A percentile compares a stretch with the other conserved stretches of the same genome.
These are phyloP conservation scores for Xanthoceras sorbifolium DNA, from an alignment of 345 rosid genomes.

Conservation along the genomic window DNA sequence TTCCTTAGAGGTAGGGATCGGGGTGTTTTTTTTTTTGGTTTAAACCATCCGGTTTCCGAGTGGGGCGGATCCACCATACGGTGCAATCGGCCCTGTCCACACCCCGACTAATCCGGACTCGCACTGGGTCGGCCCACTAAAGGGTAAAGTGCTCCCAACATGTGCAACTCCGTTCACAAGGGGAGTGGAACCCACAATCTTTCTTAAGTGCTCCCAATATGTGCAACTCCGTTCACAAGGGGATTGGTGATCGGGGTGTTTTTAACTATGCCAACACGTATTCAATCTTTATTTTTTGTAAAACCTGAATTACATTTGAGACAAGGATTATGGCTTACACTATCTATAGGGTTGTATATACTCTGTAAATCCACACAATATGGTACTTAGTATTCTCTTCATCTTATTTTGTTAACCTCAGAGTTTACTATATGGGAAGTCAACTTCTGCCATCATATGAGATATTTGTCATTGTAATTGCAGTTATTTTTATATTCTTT, in stretches of 20 bases:
- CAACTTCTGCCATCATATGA: background rate
- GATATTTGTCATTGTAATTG: background rate
- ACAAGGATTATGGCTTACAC: background rate
- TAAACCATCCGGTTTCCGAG: no score
- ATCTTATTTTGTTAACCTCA: background rate
- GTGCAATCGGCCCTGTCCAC: no score
- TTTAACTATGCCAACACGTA: background rate
- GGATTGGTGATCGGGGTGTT: no score
- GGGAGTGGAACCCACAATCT: no score
- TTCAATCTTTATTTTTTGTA: background rate
- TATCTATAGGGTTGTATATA: background rate
- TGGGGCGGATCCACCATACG: no score
- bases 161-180: no score
- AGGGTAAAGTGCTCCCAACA: no score
- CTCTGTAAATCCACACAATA: background rate
- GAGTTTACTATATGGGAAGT: background rate
- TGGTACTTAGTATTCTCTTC: background rate
- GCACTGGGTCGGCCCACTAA: no score
- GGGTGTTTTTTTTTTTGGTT: no score
- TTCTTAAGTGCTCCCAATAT: no score
- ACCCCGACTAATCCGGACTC: no score
- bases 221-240: no score
- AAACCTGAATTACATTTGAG: background rate
- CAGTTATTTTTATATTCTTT: slow-evolving; percentile 4
- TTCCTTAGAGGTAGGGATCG: background rate